Evolutionary conservation across 2,329 filamentous ascomycete species (phyloP).

Genomic region (Phaeoacremonium minimum): DNA sequence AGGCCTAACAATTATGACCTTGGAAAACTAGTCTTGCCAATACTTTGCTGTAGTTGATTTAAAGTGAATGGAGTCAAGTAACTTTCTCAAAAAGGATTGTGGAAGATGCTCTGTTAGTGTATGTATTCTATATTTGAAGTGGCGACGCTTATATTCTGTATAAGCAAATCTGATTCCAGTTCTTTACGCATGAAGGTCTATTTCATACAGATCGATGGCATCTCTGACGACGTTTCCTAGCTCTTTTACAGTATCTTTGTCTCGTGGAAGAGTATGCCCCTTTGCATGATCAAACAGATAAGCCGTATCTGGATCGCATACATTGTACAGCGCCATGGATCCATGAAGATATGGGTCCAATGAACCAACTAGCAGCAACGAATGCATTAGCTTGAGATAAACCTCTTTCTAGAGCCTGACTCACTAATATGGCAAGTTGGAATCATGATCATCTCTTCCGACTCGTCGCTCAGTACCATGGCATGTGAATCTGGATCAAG

Average conservation of each 20-base stretch:
- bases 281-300: slow-evolving; percentile 63
- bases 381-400: not conserved
- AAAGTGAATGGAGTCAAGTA: no score
- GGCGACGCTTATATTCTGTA: not conserved
- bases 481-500: slow-evolving; percentile 35
- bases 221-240: slow-evolving; percentile 37
- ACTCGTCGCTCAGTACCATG: slow-evolving; percentile 44
- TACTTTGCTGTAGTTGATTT: slow-evolving; percentile 1
- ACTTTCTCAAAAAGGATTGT: no score
- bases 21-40: no score
- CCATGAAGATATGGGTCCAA: slow-evolving; percentile 58
- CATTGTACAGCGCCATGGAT: slow-evolving; percentile 56
- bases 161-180: slow-evolving; percentile 3
- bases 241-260: slow-evolving; percentile 42
- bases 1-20: no score
- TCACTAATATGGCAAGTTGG: slow-evolving; percentile 47
- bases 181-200: slow-evolving; percentile 9
- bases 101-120: no score
- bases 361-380: slow-evolving; percentile 35
- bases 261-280: slow-evolving; percentile 57
- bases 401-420: slow-evolving; percentile 13
- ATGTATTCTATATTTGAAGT: not conserved
- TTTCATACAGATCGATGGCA: slow-evolving; percentile 15
- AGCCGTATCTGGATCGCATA: slow-evolving; percentile 56
- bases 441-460: slow-evolving; percentile 43